Evolutionary conservation across 768 basidiomycete species (phyloP), one percentile per base, ranked within the genome.

Genomic region (Scleroderma citrinum): DNA sequence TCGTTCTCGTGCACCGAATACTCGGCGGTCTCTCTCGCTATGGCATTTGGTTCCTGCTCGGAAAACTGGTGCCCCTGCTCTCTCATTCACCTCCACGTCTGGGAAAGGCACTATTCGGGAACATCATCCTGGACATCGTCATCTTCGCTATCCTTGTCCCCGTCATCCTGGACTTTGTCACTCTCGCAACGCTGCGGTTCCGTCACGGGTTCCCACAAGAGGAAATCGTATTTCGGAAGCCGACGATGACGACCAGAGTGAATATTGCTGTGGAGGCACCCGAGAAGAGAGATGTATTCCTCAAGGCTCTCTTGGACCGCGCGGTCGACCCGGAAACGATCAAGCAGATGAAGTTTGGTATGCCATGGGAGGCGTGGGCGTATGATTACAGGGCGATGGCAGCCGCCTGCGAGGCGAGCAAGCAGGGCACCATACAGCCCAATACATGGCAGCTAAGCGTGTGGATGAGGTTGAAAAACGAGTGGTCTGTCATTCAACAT

Each of bases 351-450:
- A 16, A 39, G 3, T 59, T 60, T 54, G 66, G 61, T 24, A 48
- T 68, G 24, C 64, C 64, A 23, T 67, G 64, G 64, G 65, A 66
- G 42, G 64, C 68, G 39, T 66, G 66, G 65, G 38, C 34, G 6
- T 60, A 67, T 24, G 66, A 66, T 53, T 62, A 62, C 40, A 54
- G 36, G 34, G 65, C 60, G 7, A 66, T 66, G 66, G 53, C 51
- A 10, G 50, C 55, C 7, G 65, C 66, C 1, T 47, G 44, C 13
- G 56, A 66, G 29, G 36, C 54, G 24, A 52, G 57, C 41, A 55
- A 55, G 39, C 50, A 46, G n/a, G 62, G 62, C 1, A 8, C 51
- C 13, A 57, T 66, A 8, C 26, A 24, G 3, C 53, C 53, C 23
- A 56, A 55, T 40, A 60, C 55, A 21, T 66, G 64, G 65, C 61